Conservation (phyloP, 305 asterid genomes). For the Solanum hybrid region DNA sequence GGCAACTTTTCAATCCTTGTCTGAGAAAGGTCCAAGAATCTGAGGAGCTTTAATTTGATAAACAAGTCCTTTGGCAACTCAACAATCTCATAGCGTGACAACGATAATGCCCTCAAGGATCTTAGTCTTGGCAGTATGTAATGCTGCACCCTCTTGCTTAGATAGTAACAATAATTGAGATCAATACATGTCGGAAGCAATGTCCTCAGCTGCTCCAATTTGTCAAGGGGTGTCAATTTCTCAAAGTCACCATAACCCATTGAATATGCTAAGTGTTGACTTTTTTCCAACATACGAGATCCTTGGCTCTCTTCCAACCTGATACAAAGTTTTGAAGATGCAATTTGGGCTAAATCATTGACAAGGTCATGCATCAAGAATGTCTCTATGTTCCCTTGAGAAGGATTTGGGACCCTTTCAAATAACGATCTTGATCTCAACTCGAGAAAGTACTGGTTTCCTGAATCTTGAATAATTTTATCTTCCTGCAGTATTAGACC, state of each 20-base stretch:
- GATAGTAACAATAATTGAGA: too few species aligned
- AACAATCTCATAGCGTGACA: too few species aligned
- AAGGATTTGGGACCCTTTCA: neutral
- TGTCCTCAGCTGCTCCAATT: neutral
- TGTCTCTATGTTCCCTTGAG: neutral
- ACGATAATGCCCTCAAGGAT: too few species aligned
- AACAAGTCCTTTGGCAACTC: too few species aligned
- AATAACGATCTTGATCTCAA: neutral
- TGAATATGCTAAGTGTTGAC: neutral
- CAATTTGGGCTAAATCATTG: slow-evolving; percentile 18
- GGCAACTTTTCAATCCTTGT: too few species aligned
- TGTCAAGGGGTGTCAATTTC: neutral
- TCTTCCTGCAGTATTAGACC: neutral
- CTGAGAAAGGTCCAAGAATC: too few species aligned
- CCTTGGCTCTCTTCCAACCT: slow-evolving; percentile 4
- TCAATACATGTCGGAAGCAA: neutral
- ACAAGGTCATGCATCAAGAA: slow-evolving; percentile 23
- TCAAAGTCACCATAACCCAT: neutral
- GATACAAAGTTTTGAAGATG: slow-evolving; percentile 5
- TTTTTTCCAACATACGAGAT: neutral
- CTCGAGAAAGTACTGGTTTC: neutral
- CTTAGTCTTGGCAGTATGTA: too few species aligned
- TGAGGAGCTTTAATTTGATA: too few species aligned
- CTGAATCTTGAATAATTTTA: neutral
- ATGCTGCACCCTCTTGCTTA: too few species aligned